Evolutionary conservation across 2,329 filamentous ascomycete genomes (phyloP).

Genomic region (Alternaria solani): DNA sequence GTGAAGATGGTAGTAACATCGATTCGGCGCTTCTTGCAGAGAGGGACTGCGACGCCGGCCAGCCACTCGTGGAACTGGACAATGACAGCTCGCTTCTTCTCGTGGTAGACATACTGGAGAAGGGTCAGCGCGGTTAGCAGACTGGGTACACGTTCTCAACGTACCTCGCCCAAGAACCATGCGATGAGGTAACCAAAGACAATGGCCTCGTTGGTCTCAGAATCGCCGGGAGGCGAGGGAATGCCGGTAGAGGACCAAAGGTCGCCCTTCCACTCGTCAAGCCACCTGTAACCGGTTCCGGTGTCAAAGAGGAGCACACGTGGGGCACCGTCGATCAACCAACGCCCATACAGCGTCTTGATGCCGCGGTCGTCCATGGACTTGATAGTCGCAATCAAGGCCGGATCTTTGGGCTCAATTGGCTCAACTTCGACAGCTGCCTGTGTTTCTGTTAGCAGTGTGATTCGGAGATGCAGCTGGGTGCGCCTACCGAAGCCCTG

Average conservation of each 20-base stretch:
- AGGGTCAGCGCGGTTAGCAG: conserved; percentile 23
- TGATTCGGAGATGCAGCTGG: conserved; percentile 4
- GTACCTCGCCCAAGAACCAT: conserved; percentile 97
- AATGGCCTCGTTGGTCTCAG: conserved; percentile 96
- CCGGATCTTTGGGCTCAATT: conserved; percentile 81
- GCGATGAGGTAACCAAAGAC: conserved; percentile 97
- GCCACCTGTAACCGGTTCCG: conserved; percentile 85
- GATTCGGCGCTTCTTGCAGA: conserved; percentile 92
- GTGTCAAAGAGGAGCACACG: conserved; percentile 95
- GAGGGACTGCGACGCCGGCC: conserved; percentile 87
- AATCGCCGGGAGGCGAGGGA: conserved; percentile 88
- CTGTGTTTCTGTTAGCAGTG: conserved; percentile 56
- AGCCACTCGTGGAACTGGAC: conserved; percentile 99
- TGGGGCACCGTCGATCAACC: conserved; percentile 96
- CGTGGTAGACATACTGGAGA: conserved; percentile 85
- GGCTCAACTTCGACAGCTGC: conserved; percentile 98
- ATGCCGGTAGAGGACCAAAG: conserved; percentile 93
- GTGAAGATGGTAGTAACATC: conserved; percentile 99
- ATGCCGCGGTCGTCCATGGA: conserved; percentile 94
- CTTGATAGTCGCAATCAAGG: conserved; percentile 81
- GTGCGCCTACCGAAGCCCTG: conserved; percentile 75
- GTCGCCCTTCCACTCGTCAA: conserved; percentile 97
- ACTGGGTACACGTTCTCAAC: not conserved
- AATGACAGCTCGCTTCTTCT: conserved; percentile 90
- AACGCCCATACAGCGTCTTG: conserved; percentile 89